Base-by-base conservation (phyloP, 345 rosid species). In the Murraya paniculata region DNA sequence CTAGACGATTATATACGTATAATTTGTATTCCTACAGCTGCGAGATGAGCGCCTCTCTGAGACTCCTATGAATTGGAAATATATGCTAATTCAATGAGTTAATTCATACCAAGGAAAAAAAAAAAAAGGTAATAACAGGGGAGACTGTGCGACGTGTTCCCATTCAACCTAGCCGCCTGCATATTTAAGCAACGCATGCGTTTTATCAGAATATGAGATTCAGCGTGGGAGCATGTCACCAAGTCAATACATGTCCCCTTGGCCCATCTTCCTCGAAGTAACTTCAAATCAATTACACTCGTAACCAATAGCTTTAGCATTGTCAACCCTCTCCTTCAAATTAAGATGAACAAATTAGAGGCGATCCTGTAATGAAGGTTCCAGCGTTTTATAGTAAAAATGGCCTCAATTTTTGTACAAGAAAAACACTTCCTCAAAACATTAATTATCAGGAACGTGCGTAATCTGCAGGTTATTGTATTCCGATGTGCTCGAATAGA, bases 121-220 rank as follows among this genome's bases (percentile, higher is more conserved):
- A 8, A 38, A 38, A 48, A 2, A 33, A 56, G 57, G 24, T 13
- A 9, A 36, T 4, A 61, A 27, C 19, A 28, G 68, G 4, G 2
- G 50, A 45, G 16, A 45, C 50, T 48, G 19, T n/a, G 68, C 61
- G 74, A 50, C 69, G 19, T 50, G 78, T 62, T 61, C 67, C 65
- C 64, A 56, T 55, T 75, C 72, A 75, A 61, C 72, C 76, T 45
- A 28, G 59, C 75, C 55, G 24, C 56, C 71, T 60, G 72, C 79
- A 55, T 35, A 4, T 41, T 64, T 25, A 36, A 35, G 74, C 73
- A 76, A 30, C 2, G 7, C 22, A 4, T 0, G 36, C 36, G 27
- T 27, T 24, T 14, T 7, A 45, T 74, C 24, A 62, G 65, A 75
- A 60, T 64, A 56, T 9, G 61, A 50, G 64, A 76, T 55, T 38